phyloP scores from a whole-genome alignment of 2,329 filamentous ascomycete genomes.

The Colletotrichum sp. region DNA sequence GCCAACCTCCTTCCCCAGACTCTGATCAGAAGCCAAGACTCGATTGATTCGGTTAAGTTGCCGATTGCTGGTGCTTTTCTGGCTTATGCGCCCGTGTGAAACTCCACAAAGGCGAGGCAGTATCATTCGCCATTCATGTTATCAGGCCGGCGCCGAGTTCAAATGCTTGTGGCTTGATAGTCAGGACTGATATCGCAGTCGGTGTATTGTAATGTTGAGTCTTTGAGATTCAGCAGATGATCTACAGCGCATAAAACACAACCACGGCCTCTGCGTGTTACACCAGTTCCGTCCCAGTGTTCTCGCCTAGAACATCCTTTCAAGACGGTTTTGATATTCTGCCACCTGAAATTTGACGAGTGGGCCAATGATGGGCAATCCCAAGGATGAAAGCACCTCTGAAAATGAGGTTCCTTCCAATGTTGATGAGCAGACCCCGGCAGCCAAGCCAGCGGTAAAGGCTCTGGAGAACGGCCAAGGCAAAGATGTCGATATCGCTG shows the following conservation, averaged over 20 bases:
- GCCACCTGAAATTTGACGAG: neutral
- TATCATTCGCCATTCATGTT: neutral
- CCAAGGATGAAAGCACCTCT: neutral
- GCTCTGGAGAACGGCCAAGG: neutral
- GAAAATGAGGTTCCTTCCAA: neutral
- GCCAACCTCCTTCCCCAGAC: neutral
- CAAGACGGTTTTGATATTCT: neutral
- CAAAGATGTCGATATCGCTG: neutral
- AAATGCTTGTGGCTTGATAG: neutral
- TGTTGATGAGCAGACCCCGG: neutral
- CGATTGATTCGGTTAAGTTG: neutral
- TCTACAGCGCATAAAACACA: neutral
- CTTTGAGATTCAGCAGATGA: neutral
- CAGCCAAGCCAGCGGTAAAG: neutral
- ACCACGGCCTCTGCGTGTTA: neutral
- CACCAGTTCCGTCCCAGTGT: neutral
- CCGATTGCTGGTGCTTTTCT: neutral
- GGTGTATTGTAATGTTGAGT: neutral
- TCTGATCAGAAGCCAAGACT: neutral
- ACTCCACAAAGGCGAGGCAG: neutral
- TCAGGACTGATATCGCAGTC: neutral
- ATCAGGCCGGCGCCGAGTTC: neutral
- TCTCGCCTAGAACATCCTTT: neutral
- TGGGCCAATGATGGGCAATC: neutral
- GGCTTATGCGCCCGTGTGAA: neutral